Base-by-base conservation (phyloP, 495 filamentous ascomycete species). In the Articulospora tetracladia region DNA sequence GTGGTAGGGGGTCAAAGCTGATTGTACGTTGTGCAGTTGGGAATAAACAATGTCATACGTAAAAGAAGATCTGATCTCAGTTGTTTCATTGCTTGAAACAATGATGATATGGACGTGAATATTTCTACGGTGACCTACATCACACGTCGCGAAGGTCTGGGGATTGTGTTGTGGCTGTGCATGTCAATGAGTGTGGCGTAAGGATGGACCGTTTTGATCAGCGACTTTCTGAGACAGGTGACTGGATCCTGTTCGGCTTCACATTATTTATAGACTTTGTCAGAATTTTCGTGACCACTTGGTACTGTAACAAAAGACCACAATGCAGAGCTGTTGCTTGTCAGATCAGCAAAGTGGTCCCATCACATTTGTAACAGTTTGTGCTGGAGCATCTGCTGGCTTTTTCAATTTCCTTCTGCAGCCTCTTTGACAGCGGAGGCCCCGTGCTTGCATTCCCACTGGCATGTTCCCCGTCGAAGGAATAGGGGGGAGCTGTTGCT, bases 1-100 rank as follows among this genome's bases (percentile, higher is more conserved):
- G 56, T 36, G 58, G 13, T 20, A 39, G 58, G 34, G 26, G 27
- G n/a, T 60, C 51, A 58, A 55, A 58, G 60, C 41, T 22, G 13
- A 44, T n/a, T 20, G 50, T 54, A 51, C 39, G 39, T 49, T 44
- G 54, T 12, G n/a, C 17, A 24, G 13, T 25, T n/a, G n/a, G 41
- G 25, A 26, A 19, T 49, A 41, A 12, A 17, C 15, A 10, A 1
- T 13, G 13, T 12, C 17, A 2, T 13, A n/a, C 53, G 22, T 15
- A 46, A 52, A n/a, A 36, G 23, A 36, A 41, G 23, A 25, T 53
- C 50, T 24, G 36, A 53, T 60, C 56, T 54, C 53, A 44, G 41
- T 41, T 61, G 23, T n/a, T 36, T 39, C 44, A 34, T 41, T 56
- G 39, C 39, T 44, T 44, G 39, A 44, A 44, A 44, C 39, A 44